Base-by-base conservation (phyloP, 495 filamentous ascomycete genomes). In the Aspergillus funiculosus region DNA sequence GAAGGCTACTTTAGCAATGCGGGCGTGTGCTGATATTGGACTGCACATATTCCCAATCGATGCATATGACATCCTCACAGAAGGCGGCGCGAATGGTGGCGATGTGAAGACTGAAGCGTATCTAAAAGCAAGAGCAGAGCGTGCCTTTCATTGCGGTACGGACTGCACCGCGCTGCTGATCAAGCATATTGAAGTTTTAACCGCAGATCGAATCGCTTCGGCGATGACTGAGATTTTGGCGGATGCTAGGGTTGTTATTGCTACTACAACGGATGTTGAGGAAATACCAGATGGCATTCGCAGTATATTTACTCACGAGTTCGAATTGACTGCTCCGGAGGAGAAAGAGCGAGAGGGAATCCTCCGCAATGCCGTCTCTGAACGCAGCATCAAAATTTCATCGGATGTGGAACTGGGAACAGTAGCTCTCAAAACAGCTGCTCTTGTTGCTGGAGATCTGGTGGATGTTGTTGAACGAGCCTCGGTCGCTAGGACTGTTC, bases 61-160 rank as follows among this genome's bases (percentile, higher is more conserved):
- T 59, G 85, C 88, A 0, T 95, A 94, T 60, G 94, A 98, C 52
- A 88, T 97, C 37, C 70, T 94, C 9, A 87, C 88, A 7, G 91
- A 96, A 54, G 86, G 88, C 14, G 87, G 87, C 27, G 83, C 80
- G 0, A 86, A 87, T 22, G 87, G 86, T 6, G 83, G 85, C 45
- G 92, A 98, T 57, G 86, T 94, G 31, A 95, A 96, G 69, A 90
- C 89, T 0, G 92, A 94, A 50, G 89, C 83, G 4, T 86, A 92
- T 52, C 67, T 98, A 15, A 85, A 91, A 51, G 84, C 87, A 5
- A 79, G 92, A 38, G 86, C 85, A 2, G 92, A 96, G 43, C 75
- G 94, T 30, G 92, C 89, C 11, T 79, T 96, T 61, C 81, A 81
- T 46, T 97, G 92, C 56, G 92, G 92, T 6, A 61, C 87, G 0